phyloP scores from a whole-genome alignment of 768 basidiomycete species.

The Ramaria sp. region DNA sequence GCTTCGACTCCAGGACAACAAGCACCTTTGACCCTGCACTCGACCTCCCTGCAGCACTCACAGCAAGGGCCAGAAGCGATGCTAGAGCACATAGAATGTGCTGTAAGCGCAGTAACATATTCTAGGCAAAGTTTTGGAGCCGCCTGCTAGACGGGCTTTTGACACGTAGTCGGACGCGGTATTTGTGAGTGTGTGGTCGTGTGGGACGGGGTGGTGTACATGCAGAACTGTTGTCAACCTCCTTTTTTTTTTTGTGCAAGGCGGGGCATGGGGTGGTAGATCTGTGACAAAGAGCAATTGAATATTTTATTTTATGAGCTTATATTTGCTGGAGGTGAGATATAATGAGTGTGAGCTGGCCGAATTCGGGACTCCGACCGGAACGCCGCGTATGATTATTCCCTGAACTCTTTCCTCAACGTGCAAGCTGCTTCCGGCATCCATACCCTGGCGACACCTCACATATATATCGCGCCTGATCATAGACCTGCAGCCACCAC shows the following conservation, averaged over 20 bases:
- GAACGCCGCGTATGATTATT: neutral
- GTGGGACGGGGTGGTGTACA: too few relatives aligned
- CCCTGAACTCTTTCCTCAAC: neutral
- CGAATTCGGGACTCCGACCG: slow-evolving; percentile 1
- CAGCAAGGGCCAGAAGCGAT: neutral
- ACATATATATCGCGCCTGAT: too few relatives aligned
- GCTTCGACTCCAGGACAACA: slow-evolving; percentile 66
- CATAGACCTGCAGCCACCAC: too few relatives aligned
- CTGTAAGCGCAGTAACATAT: neutral
- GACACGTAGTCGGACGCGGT: neutral
- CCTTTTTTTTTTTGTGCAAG: too few relatives aligned
- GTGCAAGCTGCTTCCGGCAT: neutral
- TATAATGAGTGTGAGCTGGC: too few relatives aligned
- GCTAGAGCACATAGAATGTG: neutral
- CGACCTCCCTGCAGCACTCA: slow-evolving; percentile 43
- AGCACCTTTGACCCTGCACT: slow-evolving; percentile 76
- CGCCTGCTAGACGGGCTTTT: neutral
- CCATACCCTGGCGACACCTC: neutral
- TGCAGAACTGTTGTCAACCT: too few relatives aligned
- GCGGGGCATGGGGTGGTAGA: too few relatives aligned
- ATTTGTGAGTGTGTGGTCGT: neutral
- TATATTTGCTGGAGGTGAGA: too few relatives aligned
- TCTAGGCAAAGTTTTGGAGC: too few relatives aligned
- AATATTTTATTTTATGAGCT: too few relatives aligned
- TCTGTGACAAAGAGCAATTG: too few relatives aligned